Base-by-base conservation (phyloP, 805 yeast genomes). In the Candida pini region DNA sequence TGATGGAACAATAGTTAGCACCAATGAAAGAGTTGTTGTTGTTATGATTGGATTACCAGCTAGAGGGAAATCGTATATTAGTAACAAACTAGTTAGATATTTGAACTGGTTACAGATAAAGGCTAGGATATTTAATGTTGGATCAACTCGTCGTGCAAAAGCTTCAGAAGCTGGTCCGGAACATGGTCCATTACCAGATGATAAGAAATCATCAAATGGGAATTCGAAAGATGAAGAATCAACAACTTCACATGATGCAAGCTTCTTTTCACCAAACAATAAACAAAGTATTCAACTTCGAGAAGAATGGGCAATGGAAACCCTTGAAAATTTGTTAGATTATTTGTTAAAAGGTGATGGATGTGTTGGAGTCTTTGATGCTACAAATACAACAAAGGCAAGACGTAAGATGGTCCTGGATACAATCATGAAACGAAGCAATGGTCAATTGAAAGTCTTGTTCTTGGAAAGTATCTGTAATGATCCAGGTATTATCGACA, bases 31-130 rank as follows among this genome's bases (percentile, higher is more conserved):
- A 53, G 69, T 90, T 34, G 95, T 90, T 12, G 86, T 90, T 39
- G 94, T 92, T 14, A 90, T 90, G 97, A 96, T 90, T 12, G 98
- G 98, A 0, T 58, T 82, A 10, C 97, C 97, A 0, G 97, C 97
- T 0, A 68, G 97, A 35, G 98, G 98, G 3, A 90, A 90, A 58
- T 83, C 95, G 2, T 92, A 89, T 56, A 78, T 90, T 43, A 87
- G 97, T 34, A 90, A 88, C 59, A 90, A 92, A 55, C 68, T 90
- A 31, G 84, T 94, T 1, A 64, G 97, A 40, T 92, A 86, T 60
- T 66, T 90, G 54, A 90, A 90, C 62, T 90, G 96, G 95, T 73
- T 88, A 26, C 95, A 89, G 60, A 94, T 89, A 49, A 87, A 84
- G 47, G 80, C 95, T 40, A 71, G 81, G 44, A 89, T 90, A 8